Conservation (phyloP, 768 basidiomycete species). For the Lentinula detonsa region DNA sequence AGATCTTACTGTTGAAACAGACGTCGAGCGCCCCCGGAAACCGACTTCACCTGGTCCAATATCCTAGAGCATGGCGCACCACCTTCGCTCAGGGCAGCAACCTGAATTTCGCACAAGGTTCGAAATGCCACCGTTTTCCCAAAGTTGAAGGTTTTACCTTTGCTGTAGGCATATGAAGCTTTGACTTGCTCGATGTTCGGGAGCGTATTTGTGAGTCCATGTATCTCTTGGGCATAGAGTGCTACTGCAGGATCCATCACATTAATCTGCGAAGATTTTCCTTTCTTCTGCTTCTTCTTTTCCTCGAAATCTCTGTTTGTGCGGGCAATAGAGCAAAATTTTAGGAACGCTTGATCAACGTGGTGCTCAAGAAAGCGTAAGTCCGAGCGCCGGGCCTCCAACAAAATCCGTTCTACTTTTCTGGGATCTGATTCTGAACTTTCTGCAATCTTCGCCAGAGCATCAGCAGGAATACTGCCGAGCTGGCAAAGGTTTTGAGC, state of each 20-base stretch:
- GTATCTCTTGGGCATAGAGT: constrained; percentile 22
- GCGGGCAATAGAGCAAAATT: constrained; percentile 1
- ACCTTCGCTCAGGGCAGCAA: constrained; percentile 18
- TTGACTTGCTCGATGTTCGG: constrained; percentile 38
- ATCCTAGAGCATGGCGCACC: not conserved
- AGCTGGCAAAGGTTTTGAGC: not conserved
- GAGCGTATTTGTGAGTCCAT: constrained; percentile 17
- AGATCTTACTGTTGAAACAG: not conserved
- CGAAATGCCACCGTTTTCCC: constrained; percentile 51
- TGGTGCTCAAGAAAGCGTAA: constrained; percentile 4
- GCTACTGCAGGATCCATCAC: constrained; percentile 18
- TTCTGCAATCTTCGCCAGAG: not conserved
- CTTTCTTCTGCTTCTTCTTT: not conserved
- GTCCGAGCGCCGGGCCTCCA: not conserved
- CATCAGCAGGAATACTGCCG: not conserved
- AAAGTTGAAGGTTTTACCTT: constrained; percentile 23
- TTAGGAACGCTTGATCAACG: constrained; percentile 15
- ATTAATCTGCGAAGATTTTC: constrained; percentile 16
- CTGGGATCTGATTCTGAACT: not conserved
- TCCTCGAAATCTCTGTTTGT: not conserved
- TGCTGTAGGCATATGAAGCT: constrained; percentile 49
- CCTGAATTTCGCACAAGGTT: constrained; percentile 52
- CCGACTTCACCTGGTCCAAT: not conserved
- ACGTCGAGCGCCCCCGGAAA: not conserved
- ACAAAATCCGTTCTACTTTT: not conserved